phyloP scores from a whole-genome alignment of 495 filamentous ascomycete genomes.

The Entonaema liquescens region DNA sequence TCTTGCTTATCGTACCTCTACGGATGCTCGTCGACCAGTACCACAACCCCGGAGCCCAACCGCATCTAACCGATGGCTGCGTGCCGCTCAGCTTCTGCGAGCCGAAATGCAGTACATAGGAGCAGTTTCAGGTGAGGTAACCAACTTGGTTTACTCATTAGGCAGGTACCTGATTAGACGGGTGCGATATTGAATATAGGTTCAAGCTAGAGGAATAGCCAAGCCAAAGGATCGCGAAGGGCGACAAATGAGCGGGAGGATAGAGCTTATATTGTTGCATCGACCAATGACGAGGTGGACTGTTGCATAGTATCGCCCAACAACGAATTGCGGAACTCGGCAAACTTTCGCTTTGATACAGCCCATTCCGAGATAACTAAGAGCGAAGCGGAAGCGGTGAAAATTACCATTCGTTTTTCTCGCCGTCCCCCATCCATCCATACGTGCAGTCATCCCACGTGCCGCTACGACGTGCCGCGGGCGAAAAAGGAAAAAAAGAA shows the following conservation, averaged over 20 bases:
- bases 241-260: constrained; percentile 2
- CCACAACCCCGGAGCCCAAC: constrained; percentile 28
- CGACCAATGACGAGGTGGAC: constrained; percentile 9
- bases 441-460: constrained; percentile 27
- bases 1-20: constrained; percentile 25
- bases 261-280: constrained; percentile 21
- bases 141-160: constrained; percentile 9
- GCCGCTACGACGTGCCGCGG: constrained; percentile 19
- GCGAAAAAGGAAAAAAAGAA: constrained; percentile 6
- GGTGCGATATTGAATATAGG: constrained; percentile 6
- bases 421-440: constrained; percentile 17
- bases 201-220: constrained; percentile 1
- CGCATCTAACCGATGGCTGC: constrained; percentile 30
- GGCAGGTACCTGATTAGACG: constrained; percentile 21
- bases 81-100: constrained; percentile 12
- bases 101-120: constrained; percentile 3
- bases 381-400: constrained; percentile 11
- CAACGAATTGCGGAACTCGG: constrained; percentile 22
- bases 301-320: constrained; percentile 17
- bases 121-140: constrained; percentile 10
- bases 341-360: constrained; percentile 5
- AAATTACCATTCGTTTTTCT: constrained; percentile 12
- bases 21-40: constrained; percentile 9
- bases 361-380: not conserved
- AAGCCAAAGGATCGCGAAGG: constrained; percentile 11